phyloP scores from a whole-genome alignment of 257 asterid genomes.

The Jacaranda copaia region DNA sequence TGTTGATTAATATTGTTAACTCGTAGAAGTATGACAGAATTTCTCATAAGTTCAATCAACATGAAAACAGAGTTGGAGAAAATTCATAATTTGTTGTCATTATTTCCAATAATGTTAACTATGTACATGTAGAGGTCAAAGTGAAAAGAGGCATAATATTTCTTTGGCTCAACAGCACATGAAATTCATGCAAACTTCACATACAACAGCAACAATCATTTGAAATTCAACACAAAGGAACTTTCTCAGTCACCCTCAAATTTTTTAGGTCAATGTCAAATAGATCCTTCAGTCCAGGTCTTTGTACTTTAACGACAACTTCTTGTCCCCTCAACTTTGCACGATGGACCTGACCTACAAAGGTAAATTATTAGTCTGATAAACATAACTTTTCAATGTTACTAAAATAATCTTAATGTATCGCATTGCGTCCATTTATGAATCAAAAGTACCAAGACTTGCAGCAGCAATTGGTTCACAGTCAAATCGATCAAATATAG shows the following conservation, averaged over 20 bases:
- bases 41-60: neutral
- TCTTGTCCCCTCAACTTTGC: constrained; percentile 79
- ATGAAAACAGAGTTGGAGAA: neutral
- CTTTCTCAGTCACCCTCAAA: constrained; percentile 71
- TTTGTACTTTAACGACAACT: constrained; percentile 84
- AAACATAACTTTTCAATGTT: neutral
- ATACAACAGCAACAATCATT: neutral
- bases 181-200: constrained; percentile 19
- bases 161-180: constrained; percentile 4
- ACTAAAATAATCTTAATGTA: neutral
- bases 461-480: constrained; percentile 96
- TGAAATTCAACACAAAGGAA: neutral
- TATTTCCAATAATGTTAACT: neutral
- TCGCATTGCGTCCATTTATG: neutral
- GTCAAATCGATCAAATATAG: constrained; percentile 76
- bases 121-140: neutral
- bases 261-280: constrained; percentile 92
- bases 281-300: constrained; percentile 95
- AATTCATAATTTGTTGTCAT: neutral
- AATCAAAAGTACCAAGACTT: constrained; percentile 70
- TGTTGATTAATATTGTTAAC: neutral
- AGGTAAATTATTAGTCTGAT: neutral
- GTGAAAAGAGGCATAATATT: neutral
- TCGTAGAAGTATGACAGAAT: neutral
- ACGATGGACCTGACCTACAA: constrained; percentile 96